Evolutionary conservation across 2,329 filamentous ascomycete species (phyloP).

Genomic region (Fusarium bactridioides): DNA sequence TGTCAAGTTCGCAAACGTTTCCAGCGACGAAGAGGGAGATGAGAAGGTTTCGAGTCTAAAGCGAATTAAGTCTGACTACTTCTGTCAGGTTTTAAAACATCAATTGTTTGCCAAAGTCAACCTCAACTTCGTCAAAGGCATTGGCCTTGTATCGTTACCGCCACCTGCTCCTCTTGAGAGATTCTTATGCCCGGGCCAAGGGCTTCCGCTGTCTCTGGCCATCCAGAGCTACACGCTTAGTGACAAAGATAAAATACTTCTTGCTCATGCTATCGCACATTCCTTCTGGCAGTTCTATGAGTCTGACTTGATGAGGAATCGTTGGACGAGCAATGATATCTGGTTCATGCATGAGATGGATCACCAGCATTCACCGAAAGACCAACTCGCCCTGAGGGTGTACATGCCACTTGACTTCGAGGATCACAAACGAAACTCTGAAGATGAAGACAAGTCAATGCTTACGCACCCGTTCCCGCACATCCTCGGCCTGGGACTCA

Average conservation of each 20-base stretch:
- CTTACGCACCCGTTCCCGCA: not conserved
- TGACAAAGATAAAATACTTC: fast-evolving
- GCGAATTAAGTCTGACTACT: not conserved
- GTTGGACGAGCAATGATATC: not conserved
- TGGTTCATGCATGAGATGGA: not conserved
- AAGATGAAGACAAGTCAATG: not conserved
- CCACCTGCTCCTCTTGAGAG: not conserved
- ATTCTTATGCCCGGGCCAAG: not conserved
- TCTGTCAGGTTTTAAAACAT: not conserved
- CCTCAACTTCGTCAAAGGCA: not conserved
- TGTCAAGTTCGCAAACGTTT: not conserved
- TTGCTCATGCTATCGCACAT: not conserved
- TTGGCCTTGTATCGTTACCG: not conserved
- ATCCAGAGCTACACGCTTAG: not conserved
- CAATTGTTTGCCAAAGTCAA: not conserved
- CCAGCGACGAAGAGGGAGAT: not conserved
- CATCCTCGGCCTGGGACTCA: fast-evolving
- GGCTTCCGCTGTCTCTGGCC: fast-evolving
- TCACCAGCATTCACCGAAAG: fast-evolving
- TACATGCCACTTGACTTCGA: not conserved
- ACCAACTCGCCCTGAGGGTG: fast-evolving
- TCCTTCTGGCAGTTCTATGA: not conserved
- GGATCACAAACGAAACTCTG: fast-evolving
- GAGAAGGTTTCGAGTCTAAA: fast-evolving
- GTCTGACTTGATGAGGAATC: fast-evolving